Conservation (phyloP, 2,329 filamentous ascomycete species). For the Malbranchea cinnamomea region DNA sequence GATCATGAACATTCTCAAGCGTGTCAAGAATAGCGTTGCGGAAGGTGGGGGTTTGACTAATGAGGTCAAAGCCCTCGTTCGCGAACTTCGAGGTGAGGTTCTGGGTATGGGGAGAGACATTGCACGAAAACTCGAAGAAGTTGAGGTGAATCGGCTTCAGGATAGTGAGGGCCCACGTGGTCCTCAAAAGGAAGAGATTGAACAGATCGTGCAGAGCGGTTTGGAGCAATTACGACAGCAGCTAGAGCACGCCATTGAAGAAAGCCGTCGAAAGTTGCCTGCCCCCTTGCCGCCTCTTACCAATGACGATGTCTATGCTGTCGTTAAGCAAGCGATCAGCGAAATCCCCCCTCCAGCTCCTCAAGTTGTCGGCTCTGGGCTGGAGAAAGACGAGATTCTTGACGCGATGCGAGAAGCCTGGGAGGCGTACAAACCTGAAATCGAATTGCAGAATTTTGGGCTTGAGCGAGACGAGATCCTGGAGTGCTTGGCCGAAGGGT, state of each 20-base stretch:
- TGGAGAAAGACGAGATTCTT: constrained; percentile 71
- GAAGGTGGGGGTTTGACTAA: constrained; percentile 80
- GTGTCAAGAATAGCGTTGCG: constrained; percentile 80
- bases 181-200: constrained; percentile 54
- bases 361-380: constrained; percentile 32
- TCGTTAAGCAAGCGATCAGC: constrained; percentile 58
- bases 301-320: constrained; percentile 73
- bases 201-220: constrained; percentile 63
- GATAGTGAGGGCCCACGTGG: constrained; percentile 30
- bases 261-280: constrained; percentile 56
- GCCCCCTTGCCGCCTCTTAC: constrained; percentile 47
- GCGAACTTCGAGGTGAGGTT: constrained; percentile 81
- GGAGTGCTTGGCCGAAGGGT: constrained; percentile 69
- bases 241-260: constrained; percentile 62
- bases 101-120: constrained; percentile 89
- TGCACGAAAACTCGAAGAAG: constrained; percentile 60
- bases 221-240: constrained; percentile 71
- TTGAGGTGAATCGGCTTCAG: constrained; percentile 34
- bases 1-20: constrained; percentile 64
- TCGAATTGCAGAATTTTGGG: constrained; percentile 78
- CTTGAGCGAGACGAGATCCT: constrained; percentile 83
- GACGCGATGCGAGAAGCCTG: constrained; percentile 78
- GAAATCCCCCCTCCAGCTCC: constrained; percentile 39
- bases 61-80: constrained; percentile 79
- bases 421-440: constrained; percentile 88